Evolutionary conservation across 345 rosid species (phyloP), one percentile per base, ranked within the genome.

Genomic region (Geranium brycei): DNA sequence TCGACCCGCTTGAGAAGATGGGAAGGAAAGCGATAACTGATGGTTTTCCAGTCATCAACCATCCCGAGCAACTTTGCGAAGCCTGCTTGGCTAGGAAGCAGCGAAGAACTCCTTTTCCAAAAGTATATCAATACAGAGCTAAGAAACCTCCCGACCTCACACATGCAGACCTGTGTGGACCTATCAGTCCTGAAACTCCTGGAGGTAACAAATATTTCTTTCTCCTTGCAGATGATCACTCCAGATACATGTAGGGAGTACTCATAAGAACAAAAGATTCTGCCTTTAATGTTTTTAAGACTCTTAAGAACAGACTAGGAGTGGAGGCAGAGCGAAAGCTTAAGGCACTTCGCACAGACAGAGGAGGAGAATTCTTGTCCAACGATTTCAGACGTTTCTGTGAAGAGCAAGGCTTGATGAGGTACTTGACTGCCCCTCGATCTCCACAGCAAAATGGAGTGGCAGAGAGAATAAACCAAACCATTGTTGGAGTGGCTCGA

Each of bases 371-470:
- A 4, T 69, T 32, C 19, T 38, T 13, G 3, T 69, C 35, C 2
- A 17, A 0, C 0, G 58, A 19, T 17, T 69, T 63, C 31, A 11
- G 57, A 0, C 17, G 0, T 1, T 63, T 40, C 0, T 63, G 62
- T 41, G 18, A 40, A 63, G 68, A 19, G 6, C 63, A 2, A 8
- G 4, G 17, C 0, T 1, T 18, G 2, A 23, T 23, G 1, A 23
- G 28, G 28, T 47, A 57, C 0, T 5, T 47, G 0, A 69, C 55
- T 2, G 19, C 5, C 3, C 7, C 53, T 4, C 59, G 64, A 38
- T 35, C 17, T 19, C 40, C 64, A 7, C 57, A 64, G 14, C 71
- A 68, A 61, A 61, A 57, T 12, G 53, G 30, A 0, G 35, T 69
- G 11, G 41, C 1, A 12, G 55, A 62, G 1, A 5, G 70, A 3